These are phyloP conservation scores for Clausena lansium DNA, from an alignment of 345 rosid genomes.

Conservation along the genomic window DNA sequence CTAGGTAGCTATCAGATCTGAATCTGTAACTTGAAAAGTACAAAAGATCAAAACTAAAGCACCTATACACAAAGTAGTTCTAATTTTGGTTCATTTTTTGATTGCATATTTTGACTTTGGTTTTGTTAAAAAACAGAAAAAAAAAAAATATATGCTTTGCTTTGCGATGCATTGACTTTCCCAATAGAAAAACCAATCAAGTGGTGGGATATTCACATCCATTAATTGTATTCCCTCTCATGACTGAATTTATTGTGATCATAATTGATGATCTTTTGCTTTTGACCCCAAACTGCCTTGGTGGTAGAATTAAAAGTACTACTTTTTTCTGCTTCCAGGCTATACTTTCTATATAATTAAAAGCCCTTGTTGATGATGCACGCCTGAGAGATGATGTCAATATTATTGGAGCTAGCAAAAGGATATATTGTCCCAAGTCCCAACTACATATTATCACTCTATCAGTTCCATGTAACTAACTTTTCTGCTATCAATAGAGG, in stretches of 20 bases:
- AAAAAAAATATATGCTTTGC: too few relatives aligned
- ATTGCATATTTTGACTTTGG: conserved; percentile 8
- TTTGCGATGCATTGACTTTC: conserved; percentile 11
- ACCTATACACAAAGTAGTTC: background rate
- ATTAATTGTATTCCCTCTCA: conserved; percentile 3
- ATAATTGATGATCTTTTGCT: background rate
- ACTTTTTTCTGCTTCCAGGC: background rate
- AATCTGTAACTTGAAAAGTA: background rate
- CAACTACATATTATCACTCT: background rate
- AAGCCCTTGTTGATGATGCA: background rate
- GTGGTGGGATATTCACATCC: too few relatives aligned
- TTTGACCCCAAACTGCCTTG: background rate
- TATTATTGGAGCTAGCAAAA: conserved; percentile 8
- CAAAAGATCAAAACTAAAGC: conserved; percentile 2
- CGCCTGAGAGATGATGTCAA: background rate
- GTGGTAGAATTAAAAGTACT: background rate
- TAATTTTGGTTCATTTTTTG: background rate
- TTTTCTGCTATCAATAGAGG: background rate
- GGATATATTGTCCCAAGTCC: background rate
- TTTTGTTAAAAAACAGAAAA: background rate
- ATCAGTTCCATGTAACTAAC: conserved; percentile 1
- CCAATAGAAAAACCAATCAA: background rate
- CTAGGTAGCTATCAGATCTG: conserved; percentile 8
- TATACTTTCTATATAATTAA: background rate
- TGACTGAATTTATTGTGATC: background rate